Base-by-base conservation (phyloP, 768 basidiomycete genomes). In the Gloeopeniophorella convolvens region DNA sequence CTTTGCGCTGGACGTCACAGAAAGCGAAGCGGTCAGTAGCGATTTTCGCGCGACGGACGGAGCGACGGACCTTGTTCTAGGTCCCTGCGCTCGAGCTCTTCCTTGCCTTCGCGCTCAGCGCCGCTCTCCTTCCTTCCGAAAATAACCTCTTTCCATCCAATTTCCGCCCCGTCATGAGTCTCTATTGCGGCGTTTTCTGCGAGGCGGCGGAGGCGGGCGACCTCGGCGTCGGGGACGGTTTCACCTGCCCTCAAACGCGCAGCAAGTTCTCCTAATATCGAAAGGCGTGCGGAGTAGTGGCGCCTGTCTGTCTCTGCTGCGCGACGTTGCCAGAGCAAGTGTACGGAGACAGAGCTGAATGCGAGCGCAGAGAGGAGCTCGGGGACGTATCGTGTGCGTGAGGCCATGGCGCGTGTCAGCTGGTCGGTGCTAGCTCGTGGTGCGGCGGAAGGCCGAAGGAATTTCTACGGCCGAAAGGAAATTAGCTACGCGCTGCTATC, bases 281-380 rank as follows among this genome's bases (percentile, higher is more conserved):
- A 78, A 32, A 78, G 69, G 50, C 77, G 82, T 4, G 84, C 82
- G 44, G 72, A 63, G 35, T 74, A 60, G 21, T 75, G 75, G 13
- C 77, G 70, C 35, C 74, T 74, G 50, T 84, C 79, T 35, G 78
- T 78, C 39, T 72, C 74, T 30, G 71, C 68, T 0, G 60, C 58
- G 42, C 71, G 75, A 51, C 79, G 72, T 45, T 77, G 73, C 60
- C 66, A 72, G 33, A 85, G 72, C 23, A 84, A 68, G 65, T 88
- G 83, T 49, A 84, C 79, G 24, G 83, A 78, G 52, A 85, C 63
- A 20, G 84, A 84, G 40, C 76, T 79, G 58, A 85, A 70, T 8
- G 81, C 82, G 39, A 81, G 67, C 27, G 82, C 77, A 63, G 78
- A 86, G 55, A 85, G 45, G 45, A 82, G 68, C 58, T 86, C 83